These are phyloP conservation scores for Melampsora larici-populina DNA, from an alignment of 1,284 basidiomycete species.

Conservation along the genomic window DNA sequence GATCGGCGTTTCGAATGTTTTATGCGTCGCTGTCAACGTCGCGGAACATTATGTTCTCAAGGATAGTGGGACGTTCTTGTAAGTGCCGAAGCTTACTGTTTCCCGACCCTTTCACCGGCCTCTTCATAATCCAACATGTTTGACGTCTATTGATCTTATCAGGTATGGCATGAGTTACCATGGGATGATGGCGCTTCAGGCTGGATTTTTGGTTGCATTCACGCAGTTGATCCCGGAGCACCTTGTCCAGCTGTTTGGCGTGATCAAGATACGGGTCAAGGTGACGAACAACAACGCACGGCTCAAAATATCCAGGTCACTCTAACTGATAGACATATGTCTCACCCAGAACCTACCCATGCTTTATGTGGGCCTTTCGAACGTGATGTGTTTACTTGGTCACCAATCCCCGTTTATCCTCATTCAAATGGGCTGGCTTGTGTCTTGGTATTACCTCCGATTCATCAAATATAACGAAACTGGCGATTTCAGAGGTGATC, in stretches of 20 bases:
- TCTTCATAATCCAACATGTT: conserved; percentile 22
- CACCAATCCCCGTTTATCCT: conserved; percentile 91
- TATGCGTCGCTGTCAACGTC: conserved; percentile 77
- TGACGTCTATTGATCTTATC: conserved; percentile 27
- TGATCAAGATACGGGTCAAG: conserved; percentile 83
- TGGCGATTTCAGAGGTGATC: conserved; percentile 66
- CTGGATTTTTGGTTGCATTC: conserved; percentile 86
- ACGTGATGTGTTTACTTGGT: conserved; percentile 79
- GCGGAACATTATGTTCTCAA: conserved; percentile 59
- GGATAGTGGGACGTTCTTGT: conserved; percentile 28
- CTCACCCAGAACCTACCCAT: conserved; percentile 74
- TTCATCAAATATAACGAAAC: conserved; percentile 80
- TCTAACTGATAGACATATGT: background rate
- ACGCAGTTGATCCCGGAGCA: conserved; percentile 97
- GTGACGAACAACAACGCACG: conserved; percentile 55
- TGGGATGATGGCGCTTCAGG: conserved; percentile 87
- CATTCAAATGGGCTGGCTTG: conserved; percentile 97
- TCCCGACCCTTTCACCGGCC: conserved; percentile 36
- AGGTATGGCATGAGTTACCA: conserved; percentile 86
- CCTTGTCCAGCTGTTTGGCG: conserved; percentile 85
- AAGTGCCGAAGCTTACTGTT: conserved; percentile 11
- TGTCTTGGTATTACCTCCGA: conserved; percentile 87
- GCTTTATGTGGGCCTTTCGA: conserved; percentile 85
- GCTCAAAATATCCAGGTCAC: background rate
- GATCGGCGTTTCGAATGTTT: conserved; percentile 77